Conservation (phyloP, 1,284 basidiomycete genomes). For the Rhodotorula sp. region DNA sequence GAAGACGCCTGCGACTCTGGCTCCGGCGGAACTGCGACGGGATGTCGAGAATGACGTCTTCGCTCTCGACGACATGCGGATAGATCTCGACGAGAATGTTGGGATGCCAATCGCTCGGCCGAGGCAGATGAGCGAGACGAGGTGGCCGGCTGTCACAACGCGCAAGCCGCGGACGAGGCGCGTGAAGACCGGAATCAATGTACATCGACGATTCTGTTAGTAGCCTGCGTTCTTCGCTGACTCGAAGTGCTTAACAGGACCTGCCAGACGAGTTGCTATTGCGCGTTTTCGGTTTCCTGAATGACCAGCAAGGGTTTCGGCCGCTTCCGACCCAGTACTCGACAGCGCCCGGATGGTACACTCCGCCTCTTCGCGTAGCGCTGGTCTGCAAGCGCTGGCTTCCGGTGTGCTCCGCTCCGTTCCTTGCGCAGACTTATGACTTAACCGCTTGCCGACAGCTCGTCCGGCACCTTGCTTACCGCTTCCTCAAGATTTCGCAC, state of each 20-base stretch:
- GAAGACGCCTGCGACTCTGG: too few species aligned
- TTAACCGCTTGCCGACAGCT: neutral
- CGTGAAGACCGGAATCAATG: neutral
- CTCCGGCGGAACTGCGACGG: too few species aligned
- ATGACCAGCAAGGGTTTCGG: conserved; percentile 24
- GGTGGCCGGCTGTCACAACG: neutral
- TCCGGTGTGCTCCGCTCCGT: neutral
- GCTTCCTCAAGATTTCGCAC: conserved; percentile 21
- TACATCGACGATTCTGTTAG: neutral
- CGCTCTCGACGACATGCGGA: neutral
- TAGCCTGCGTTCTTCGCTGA: neutral
- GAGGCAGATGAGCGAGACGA: neutral
- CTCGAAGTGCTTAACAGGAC: neutral
- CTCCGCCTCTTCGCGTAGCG: conserved; percentile 15
- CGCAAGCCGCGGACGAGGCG: neutral
- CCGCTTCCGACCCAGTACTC: neutral
- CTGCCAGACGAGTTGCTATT: conserved; percentile 32
- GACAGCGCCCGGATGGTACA: conserved; percentile 14
- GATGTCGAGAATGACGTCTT: neutral
- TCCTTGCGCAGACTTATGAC: too few species aligned
- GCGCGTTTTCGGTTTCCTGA: conserved; percentile 20
- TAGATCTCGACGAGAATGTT: neutral
- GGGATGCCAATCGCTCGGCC: neutral
- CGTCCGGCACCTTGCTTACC: conserved; percentile 20
- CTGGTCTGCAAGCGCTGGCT: conserved; percentile 32